Evolutionary conservation across 2,329 filamentous ascomycete species (phyloP), one percentile per base, ranked within the genome.

Genomic region (Colletotrichum echinochloae): DNA sequence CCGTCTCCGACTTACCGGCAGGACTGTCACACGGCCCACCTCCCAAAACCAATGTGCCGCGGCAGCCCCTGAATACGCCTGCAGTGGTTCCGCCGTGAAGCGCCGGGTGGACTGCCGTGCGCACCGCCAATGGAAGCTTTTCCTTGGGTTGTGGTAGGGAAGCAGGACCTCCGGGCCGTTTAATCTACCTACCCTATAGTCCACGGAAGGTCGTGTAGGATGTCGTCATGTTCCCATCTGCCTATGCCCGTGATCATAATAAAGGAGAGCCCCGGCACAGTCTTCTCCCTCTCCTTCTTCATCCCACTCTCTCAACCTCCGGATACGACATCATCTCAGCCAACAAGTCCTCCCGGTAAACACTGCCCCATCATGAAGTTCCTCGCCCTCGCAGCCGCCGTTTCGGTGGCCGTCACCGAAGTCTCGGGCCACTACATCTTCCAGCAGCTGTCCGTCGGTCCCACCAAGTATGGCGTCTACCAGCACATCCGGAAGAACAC

Each of bases 401-500:
- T 69, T 18, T 57, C 65, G 9, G 37, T 72, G 26, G 65, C 63
- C 35, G 35, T 65, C 18, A 64, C 63, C 23, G 49, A 70, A 28
- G 75, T 68, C 14, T 63, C 72, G 6, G 74, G 66, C 12, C 75
- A 77, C 68, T 77, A 79, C 70, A 79, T 78, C 72, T 80, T 78
- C 75, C 75, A 78, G 61, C 65, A 74, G 26, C 66, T 79, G 41
- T 75, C 76, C 33, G 72, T 78, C 28, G 77, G 73, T 44, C 74
- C 75, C 16, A 66, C 60, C 5, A 70, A 74, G 61, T 76, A 75
- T 30, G 73, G 63, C 41, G 74, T 75, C 52, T 81, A 78, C 60
- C 74, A 79, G 72, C 77, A 80, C 62, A 76, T 82, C 73, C 77
- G 80, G n/a, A 75, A 74, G 66, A 80, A 81, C 76, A 79, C 78